Base-by-base conservation (phyloP, 1,284 basidiomycete genomes). In the Cutaneotrichosporon cyanovorans region DNA sequence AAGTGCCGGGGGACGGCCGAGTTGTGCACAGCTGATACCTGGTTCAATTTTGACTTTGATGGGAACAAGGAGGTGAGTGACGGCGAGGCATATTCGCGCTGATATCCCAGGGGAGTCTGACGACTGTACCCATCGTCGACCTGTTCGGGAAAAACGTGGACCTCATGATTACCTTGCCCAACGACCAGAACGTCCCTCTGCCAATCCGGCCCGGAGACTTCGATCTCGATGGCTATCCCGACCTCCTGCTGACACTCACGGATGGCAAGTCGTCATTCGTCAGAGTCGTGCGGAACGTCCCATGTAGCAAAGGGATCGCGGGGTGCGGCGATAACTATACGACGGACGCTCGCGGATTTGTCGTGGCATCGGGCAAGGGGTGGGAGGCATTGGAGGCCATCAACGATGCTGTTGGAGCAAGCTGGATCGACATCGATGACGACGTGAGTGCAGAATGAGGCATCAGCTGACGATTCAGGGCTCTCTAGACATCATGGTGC, bases 201-300 rank as follows among this genome's bases (percentile, higher is more conserved):
- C 77, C 87, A 0, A 69, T 97, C 34, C 84, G 83, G 48, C 72
- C 92, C 0, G 95, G 92, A 34, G 95, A 99, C 71, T 84, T 80
- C 48, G 87, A 97, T 68, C 77, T 93, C 31, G 92, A 98, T 64
- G 95, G 95, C 0, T 97, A 87, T 73, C 92, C 95, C 0, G 95
- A 98, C 60, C 62, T 97, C 8, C 73, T 97, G 3, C 59, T 84
- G 6, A 80, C 91, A n/a, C 66, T 77, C 75, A 35, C 36, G 20
- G 38, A 43, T 10, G n/a, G 15, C 5, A 25, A 25, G 1, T 31
- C 16, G 6, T 28, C 37, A 10, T 22, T 14, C 14, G 84, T 85
- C 0, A 78, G 79, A 45, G 69, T 97, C 11, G 65, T 92, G 4
- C 76, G 82, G 57, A 92, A 84, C 25, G 76, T 82, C 2, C 78